phyloP scores from a whole-genome alignment of 495 filamentous ascomycete genomes.

The Echria macrotheca region DNA sequence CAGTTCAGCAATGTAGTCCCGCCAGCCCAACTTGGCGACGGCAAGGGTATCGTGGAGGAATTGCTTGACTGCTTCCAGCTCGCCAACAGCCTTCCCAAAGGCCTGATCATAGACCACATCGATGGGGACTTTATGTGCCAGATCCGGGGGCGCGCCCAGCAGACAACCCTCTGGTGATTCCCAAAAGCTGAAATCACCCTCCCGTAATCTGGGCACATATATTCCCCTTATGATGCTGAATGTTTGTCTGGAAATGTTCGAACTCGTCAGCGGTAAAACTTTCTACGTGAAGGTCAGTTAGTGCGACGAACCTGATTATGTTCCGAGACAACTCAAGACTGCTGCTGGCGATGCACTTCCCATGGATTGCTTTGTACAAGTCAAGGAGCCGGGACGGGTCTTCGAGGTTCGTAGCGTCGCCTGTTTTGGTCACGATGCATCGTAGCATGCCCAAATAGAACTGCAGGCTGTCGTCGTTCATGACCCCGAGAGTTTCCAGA shows the following conservation, averaged over 20 bases:
- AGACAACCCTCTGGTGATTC: slow-evolving; percentile 1
- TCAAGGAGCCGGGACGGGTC: slow-evolving; percentile 15
- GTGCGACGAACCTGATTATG: neutral
- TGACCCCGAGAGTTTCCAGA: neutral
- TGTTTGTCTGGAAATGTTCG: neutral
- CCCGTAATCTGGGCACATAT: neutral
- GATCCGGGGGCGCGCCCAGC: slow-evolving; percentile 10
- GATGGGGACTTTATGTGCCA: slow-evolving; percentile 7
- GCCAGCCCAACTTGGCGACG: neutral
- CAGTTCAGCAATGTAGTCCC: neutral
- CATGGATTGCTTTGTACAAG: slow-evolving; percentile 14
- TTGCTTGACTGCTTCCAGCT: slow-evolving; percentile 2
- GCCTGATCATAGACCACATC: neutral
- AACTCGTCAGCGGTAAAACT: neutral
- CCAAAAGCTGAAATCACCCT: neutral
- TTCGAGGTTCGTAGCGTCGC: neutral
- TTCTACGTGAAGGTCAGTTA: too few species aligned
- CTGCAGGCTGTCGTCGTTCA: neutral
- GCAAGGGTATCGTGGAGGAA: slow-evolving; percentile 19
- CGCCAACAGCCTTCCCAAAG: neutral
- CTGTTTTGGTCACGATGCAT: neutral
- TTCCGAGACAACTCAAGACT: neutral
- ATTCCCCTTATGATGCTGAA: neutral
- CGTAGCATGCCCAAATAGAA: slow-evolving; percentile 4
- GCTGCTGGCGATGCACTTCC: slow-evolving; percentile 4